Evolutionary conservation across 2,329 filamentous ascomycete genomes (phyloP).

Genomic region (Neurospora crassa): DNA sequence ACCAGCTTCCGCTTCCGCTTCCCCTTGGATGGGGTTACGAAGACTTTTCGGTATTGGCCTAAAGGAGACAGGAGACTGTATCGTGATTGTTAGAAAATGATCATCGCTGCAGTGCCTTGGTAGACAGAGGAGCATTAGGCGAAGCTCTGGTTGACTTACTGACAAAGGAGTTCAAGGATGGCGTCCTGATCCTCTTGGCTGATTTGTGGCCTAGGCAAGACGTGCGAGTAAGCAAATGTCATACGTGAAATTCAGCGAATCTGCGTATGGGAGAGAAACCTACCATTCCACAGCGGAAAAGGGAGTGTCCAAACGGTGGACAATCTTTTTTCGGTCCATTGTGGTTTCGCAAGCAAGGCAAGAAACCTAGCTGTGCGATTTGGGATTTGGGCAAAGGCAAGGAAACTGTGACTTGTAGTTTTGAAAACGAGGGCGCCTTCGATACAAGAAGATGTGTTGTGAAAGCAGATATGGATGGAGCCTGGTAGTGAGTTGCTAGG

Average conservation of each 20-base stretch:
- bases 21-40: constrained; percentile 50
- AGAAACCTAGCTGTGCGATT: not conserved
- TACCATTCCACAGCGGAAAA: constrained; percentile 54
- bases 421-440: not conserved
- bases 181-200: constrained; percentile 48
- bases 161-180: constrained; percentile 58
- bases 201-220: constrained; percentile 47
- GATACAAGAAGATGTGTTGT: not conserved
- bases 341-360: not conserved
- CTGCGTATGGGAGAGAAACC: constrained; percentile 17
- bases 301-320: constrained; percentile 35
- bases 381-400: not conserved
- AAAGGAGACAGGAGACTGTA: constrained; percentile 53
- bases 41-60: constrained; percentile 47
- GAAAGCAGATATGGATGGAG: not conserved
- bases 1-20: constrained; percentile 42
- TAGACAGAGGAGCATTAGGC: not conserved
- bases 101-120: not conserved
- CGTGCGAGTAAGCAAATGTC: not conserved
- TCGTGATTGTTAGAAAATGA: constrained; percentile 1
- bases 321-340: constrained; percentile 48
- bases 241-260: not conserved
- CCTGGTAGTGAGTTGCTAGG: not conserved
- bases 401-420: not conserved
- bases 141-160: constrained; percentile 31